Percentiles rank a stretch among this genome's conserved stretches.
Conservation (phyloP, 176 grass and related monocot species). For the Poa pratensis region DNA sequence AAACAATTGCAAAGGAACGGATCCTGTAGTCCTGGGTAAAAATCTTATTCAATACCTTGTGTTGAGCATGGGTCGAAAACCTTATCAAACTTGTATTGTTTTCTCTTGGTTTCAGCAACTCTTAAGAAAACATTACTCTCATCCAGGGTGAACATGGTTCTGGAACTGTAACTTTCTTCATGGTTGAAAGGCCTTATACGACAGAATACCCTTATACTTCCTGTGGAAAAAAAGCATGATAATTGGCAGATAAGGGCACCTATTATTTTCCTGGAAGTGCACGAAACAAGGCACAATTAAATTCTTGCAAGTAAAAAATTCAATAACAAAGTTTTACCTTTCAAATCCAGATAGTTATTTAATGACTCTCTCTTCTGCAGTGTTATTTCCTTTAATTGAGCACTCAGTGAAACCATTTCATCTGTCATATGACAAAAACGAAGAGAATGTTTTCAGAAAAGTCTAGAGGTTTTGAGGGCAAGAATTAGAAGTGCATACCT, state of each 20-base stretch:
- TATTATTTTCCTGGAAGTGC: constrained; percentile 18
- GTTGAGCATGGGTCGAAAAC: constrained; percentile 78
- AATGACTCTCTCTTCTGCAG: constrained; percentile 71
- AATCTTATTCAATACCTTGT: constrained; percentile 72
- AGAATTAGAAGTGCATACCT: constrained; percentile 55
- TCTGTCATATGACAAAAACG: constrained; percentile 54
- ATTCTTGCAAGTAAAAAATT: not conserved
- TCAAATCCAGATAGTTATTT: constrained; percentile 92
- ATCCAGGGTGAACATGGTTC: constrained; percentile 63
- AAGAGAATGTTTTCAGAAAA: not conserved
- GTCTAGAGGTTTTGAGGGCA: constrained; percentile 14
- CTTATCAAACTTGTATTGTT: constrained; percentile 97
- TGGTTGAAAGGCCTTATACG: constrained; percentile 75
- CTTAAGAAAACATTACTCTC: constrained; percentile 70
- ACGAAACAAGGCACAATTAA: not conserved
- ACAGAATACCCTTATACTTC: constrained; percentile 94
- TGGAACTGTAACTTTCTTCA: constrained; percentile 50
- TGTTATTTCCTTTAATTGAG: constrained; percentile 61
- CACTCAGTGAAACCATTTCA: constrained; percentile 64
- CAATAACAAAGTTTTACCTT: constrained; percentile 66
- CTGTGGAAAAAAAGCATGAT: constrained; percentile 49
- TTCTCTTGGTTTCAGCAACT: constrained; percentile 77
- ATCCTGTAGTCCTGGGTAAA: not conserved
- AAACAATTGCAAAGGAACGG: constrained; percentile 22
- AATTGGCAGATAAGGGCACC: constrained; percentile 31